Base-by-base conservation (phyloP, 1,284 basidiomycete species). In the Cerrena zonata region DNA sequence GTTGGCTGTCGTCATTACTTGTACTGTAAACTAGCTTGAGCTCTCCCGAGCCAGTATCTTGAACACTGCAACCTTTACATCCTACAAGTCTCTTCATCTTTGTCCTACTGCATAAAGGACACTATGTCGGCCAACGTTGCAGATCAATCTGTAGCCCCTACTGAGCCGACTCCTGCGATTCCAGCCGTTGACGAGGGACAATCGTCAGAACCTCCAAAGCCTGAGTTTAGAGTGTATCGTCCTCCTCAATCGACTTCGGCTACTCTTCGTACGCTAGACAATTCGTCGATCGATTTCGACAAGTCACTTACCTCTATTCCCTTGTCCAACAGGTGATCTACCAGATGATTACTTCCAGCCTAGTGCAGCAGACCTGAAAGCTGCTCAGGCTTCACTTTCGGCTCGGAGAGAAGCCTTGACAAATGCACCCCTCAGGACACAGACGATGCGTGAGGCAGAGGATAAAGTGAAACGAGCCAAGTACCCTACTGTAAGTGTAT, bases 341-440 rank as follows among this genome's bases (percentile, higher is more conserved):
- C 80, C 87, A 1, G 86, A 91, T 51, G 76, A 79, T 2, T 89
- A 85, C 64, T 90, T 91, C 59, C 78, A 76, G 15, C 88, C 87
- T 1, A 90, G 86, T 1, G 58, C 82, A 2, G 74, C 82, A 10
- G 92, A 95, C 64, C 69, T 94, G 53, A 82, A 80, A 58, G 72
- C 75, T 2, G 85, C 88, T 1, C 85, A 91, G 57, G 74, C 78
- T 1, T 76, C 79, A 19, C 70, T 89, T 26, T 65, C 78, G 3
- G 77, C 81, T 4, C 76, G 82, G 2, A 79, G 82, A 1, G 78
- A 85, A 48, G 76, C 84, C 1, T 70, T 93, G n/a, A 69, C 69
- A 3, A 84, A 94, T 65, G 86, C 85, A 0, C 91, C 92, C 4
- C 69, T 94, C 5, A 79, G 85, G 58, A 77, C 89, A 10, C 79